Conservation (phyloP, 441 rosid species). For the Gossypium davidsonii region DNA sequence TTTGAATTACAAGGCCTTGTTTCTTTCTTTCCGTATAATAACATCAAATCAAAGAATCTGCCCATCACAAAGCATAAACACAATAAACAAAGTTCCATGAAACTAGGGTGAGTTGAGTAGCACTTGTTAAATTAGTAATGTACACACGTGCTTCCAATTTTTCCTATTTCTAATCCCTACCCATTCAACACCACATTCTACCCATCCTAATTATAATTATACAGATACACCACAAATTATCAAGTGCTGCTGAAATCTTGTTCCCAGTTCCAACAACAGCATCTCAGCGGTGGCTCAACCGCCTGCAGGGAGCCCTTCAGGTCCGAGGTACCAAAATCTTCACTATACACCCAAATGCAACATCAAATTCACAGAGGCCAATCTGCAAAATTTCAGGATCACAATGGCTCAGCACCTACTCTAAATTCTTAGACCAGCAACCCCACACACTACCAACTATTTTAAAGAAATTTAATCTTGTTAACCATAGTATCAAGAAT, state of each 20-base stretch:
- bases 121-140: too few relatives aligned
- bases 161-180: too few relatives aligned
- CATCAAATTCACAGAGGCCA: slow-evolving; percentile 14
- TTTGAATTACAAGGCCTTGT: not conserved
- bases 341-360: slow-evolving; percentile 29
- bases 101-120: too few relatives aligned
- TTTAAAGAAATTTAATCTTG: not conserved
- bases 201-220: too few relatives aligned
- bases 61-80: not conserved
- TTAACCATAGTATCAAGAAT: not conserved
- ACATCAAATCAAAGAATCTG: not conserved
- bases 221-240: too few relatives aligned
- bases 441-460: not conserved
- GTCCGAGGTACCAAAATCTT: not conserved
- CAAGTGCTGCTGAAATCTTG: too few relatives aligned
- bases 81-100: not conserved
- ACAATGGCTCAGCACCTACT: slow-evolving; percentile 24
- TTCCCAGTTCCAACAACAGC: too few relatives aligned
- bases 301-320: not conserved
- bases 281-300: too few relatives aligned
- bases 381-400: slow-evolving; percentile 19
- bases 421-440: slow-evolving; percentile 25
- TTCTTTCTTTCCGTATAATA: not conserved
- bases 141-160: too few relatives aligned
- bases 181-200: too few relatives aligned